These are phyloP conservation scores for Phylloporus rhodoxanthus DNA, from an alignment of 768 basidiomycete species.

Conservation along the genomic window DNA sequence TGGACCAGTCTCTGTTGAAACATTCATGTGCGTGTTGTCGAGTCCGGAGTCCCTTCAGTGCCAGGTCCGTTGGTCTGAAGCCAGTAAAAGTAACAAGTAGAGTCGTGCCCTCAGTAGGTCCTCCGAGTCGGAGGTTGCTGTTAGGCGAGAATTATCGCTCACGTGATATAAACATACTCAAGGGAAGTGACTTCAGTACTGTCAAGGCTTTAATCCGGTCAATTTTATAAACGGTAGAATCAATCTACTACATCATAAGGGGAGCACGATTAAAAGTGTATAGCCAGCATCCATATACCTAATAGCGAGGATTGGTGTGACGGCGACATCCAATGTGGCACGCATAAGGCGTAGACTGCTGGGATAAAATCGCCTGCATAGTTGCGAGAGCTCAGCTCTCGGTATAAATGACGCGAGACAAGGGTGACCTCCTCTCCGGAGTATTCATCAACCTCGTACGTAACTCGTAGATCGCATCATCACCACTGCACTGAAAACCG, in stretches of 20 bases:
- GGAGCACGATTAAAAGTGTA: slow-evolving; percentile 6
- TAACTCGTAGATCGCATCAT: not conserved
- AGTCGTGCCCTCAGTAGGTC: too few relatives aligned
- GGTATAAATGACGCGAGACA: slow-evolving; percentile 17
- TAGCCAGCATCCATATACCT: not conserved
- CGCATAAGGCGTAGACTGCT: not conserved
- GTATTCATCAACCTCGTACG: slow-evolving; percentile 10
- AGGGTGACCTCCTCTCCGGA: slow-evolving; percentile 22
- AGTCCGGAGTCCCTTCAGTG: not conserved
- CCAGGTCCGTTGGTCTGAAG: not conserved
- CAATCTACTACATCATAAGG: slow-evolving; percentile 18
- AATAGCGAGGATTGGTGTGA: not conserved
- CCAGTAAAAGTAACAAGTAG: not conserved
- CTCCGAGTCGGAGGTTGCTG: not conserved
- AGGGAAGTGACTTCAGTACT: too few relatives aligned
- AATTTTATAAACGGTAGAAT: slow-evolving; percentile 21
- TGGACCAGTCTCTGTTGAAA: not conserved
- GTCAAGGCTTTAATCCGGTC: too few relatives aligned
- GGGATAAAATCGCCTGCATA: not conserved
- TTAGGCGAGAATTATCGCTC: not conserved
- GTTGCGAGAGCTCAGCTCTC: slow-evolving; percentile 19
- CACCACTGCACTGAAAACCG: slow-evolving; percentile 1
- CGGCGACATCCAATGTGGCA: not conserved
- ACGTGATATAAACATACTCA: slow-evolving; percentile 9
- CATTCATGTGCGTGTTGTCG: not conserved